Evolutionary conservation across 345 rosid species (phyloP).

Genomic region (Brassica rapa): DNA sequence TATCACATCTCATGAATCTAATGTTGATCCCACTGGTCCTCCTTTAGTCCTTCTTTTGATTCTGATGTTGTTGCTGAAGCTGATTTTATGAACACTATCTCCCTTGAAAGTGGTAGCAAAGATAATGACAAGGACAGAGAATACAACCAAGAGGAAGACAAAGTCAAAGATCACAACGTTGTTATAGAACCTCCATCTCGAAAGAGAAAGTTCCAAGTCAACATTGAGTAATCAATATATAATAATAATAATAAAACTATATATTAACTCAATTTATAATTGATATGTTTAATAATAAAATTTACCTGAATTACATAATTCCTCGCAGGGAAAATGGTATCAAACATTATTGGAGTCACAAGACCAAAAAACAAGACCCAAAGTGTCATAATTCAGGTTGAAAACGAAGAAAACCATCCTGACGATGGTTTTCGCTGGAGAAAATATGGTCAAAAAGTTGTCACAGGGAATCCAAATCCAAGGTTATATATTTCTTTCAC

Average conservation of each 20-base stretch:
- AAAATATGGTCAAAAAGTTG: constrained; percentile 32
- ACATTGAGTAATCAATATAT: background rate
- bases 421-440: constrained; percentile 6
- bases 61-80: background rate
- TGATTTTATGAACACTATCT: background rate
- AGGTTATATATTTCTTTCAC: constrained; percentile 16
- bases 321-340: background rate
- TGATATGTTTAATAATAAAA: background rate
- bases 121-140: background rate
- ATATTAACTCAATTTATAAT: background rate
- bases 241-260: background rate
- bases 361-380: background rate
- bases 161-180: background rate
- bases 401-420: constrained; percentile 15
- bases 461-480: constrained; percentile 35
- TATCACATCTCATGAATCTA: constrained; percentile 18
- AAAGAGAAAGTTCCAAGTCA: constrained; percentile 16
- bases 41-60: background rate
- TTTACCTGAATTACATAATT: background rate
- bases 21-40: background rate
- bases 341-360: constrained; percentile 33
- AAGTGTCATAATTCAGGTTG: constrained; percentile 30
- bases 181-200: background rate
- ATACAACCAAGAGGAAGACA: background rate
- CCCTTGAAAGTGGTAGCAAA: background rate